Evolutionary conservation across 2,329 filamentous ascomycete species (phyloP), one percentile per base, ranked within the genome.

Genomic region (Macrophomina tecta): DNA sequence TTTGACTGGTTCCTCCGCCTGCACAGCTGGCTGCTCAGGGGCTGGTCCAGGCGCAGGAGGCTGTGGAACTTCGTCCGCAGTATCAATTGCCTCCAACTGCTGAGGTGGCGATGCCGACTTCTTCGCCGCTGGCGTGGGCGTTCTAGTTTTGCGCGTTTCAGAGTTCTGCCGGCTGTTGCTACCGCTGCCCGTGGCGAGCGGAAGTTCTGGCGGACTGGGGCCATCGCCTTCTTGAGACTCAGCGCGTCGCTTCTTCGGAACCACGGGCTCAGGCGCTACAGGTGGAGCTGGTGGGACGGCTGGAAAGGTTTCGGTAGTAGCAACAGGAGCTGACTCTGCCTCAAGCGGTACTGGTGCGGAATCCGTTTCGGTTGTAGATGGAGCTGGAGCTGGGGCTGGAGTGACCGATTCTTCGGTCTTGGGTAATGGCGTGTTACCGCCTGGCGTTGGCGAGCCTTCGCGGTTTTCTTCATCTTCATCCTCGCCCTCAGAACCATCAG

Each of bases 401-500:
- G 64, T 58, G 9, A 55, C 18, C 34, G 49, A 23, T 45, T 53
- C 42, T 32, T 55, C 38, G 16, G 60, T 71, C 70, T 78, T 67
- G 70, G 75, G 68, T n/a, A 62, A 14, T 72, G 77, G 64, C 69
- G 71, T 64, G 65, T 65, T 70, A 70, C 62, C 76, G 72, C 69
- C 76, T 42, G 82, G 80, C 6, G 82, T 81, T 61, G 82, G 82
- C n/a, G 81, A 79, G 46, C 82, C 82, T 69, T 82, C 83, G 38
- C 77, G 77, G 18, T 81, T 77, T 14, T 82, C 81, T n/a, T 82
- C 82, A 18, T 83, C 79, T 34, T 81, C 80, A 11, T 75, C 80
- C 2, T 77, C 79, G 23, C 79, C 80, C 11, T 79, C 81, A 1
- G 80, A 81, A 42, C 84, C 83, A n/a, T 81, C 84, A 52, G 85